These are phyloP conservation scores for Solanum verrucosum DNA, from an alignment of 257 asterid species.

Conservation along the genomic window DNA sequence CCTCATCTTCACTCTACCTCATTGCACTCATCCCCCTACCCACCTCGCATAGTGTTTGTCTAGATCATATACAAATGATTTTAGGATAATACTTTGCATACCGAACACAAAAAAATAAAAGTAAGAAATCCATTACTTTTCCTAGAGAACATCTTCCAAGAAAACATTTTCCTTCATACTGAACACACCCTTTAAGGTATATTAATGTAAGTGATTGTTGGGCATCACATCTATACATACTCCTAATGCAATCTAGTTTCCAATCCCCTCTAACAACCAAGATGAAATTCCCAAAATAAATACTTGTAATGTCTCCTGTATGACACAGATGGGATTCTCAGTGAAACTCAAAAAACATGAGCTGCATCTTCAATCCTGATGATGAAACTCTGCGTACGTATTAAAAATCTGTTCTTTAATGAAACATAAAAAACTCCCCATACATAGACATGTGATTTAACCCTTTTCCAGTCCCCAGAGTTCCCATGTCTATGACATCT, in stretches of 20 bases:
- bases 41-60: background rate
- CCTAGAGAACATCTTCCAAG: background rate
- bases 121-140: background rate
- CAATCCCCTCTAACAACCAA: background rate
- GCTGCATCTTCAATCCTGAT: background rate
- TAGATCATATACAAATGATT: background rate
- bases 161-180: background rate
- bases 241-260: background rate
- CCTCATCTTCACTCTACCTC: background rate
- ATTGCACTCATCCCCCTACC: background rate
- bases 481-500: background rate
- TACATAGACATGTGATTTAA: background rate
- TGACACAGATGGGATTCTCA: background rate
- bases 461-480: background rate
- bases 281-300: background rate
- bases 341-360: background rate
- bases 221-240: background rate
- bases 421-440: background rate
- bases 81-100: background rate
- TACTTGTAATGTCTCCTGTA: background rate
- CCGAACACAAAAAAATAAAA: too few relatives aligned
- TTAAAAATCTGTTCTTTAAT: background rate
- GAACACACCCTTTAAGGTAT: background rate
- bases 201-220: background rate
- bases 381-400: background rate